A percentile compares a stretch with the other conserved stretches of the same genome.
phyloP scores from a whole-genome alignment of 306 rosid genomes.

The Cucurbita moschata region DNA sequence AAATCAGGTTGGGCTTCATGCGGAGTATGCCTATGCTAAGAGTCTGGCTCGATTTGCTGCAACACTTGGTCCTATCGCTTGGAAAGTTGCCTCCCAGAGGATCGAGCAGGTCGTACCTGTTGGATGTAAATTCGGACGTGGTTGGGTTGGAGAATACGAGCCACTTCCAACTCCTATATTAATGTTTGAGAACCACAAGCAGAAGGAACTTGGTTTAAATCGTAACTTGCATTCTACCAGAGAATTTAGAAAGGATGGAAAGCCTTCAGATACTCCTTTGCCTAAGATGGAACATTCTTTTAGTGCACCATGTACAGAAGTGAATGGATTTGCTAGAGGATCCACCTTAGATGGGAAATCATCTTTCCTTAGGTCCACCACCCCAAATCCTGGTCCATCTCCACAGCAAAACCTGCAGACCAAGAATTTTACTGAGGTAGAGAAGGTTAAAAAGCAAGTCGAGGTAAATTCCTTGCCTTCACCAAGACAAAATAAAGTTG shows the following conservation, averaged over 20 bases:
- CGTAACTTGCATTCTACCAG: constrained; percentile 22
- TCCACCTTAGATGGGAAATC: constrained; percentile 39
- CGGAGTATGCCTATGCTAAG: constrained; percentile 87
- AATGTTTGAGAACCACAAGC: constrained; percentile 41
- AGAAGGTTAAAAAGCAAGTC: constrained; percentile 52
- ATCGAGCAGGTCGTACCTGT: constrained; percentile 76
- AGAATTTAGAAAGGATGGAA: constrained; percentile 32
- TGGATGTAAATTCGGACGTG: constrained; percentile 80
- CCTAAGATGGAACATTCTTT: constrained; percentile 25
- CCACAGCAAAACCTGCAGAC: constrained; percentile 35
- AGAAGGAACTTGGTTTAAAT: constrained; percentile 32
- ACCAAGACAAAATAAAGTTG: constrained; percentile 30
- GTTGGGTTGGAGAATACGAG: constrained; percentile 99
- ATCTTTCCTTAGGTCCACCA: constrained; percentile 32
- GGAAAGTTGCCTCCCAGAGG: constrained; percentile 86
- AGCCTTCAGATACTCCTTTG: constrained; percentile 26
- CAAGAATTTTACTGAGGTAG: constrained; percentile 34
- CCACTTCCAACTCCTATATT: constrained; percentile 90
- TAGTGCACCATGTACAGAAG: constrained; percentile 28
- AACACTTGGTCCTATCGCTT: constrained; percentile 74
- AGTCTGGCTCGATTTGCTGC: constrained; percentile 97
- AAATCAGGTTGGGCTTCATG: constrained; percentile 92
- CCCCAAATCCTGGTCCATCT: constrained; percentile 22
- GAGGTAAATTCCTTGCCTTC: constrained; percentile 64
- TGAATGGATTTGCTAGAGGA: constrained; percentile 26